Percentiles rank a stretch among this genome's conserved stretches.
These are phyloP conservation scores for Lactarius sp. DNA, from an alignment of 768 basidiomycete species.

Conservation along the genomic window DNA sequence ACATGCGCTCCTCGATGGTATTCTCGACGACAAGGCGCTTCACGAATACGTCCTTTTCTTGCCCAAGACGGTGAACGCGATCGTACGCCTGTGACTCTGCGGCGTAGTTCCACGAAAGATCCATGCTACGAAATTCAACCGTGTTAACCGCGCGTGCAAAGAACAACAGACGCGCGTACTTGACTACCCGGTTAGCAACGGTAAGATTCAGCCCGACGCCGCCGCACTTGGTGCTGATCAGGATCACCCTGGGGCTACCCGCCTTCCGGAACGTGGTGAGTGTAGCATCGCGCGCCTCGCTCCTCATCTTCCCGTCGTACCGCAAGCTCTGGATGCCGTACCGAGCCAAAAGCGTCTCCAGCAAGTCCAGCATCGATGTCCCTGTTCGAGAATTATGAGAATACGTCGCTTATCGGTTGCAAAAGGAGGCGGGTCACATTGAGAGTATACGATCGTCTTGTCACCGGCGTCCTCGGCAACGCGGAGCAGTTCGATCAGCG, in stretches of 20 bases:
- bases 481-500: conserved; percentile 50
- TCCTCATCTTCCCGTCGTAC: conserved; percentile 68
- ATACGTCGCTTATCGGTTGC: background rate
- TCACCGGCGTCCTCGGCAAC: conserved; percentile 57
- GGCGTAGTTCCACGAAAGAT: conserved; percentile 71
- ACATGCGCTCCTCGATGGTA: conserved; percentile 75
- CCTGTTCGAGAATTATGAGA: conserved; percentile 37
- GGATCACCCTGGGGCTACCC: conserved; percentile 56
- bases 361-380: conserved; percentile 67
- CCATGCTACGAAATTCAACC: conserved; percentile 43
- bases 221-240: conserved; percentile 65
- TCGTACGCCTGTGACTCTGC: conserved; percentile 60
- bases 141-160: background rate
- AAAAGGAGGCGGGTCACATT: conserved; percentile 40
- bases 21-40: conserved; percentile 62
- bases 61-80: conserved; percentile 65
- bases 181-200: conserved; percentile 63
- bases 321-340: conserved; percentile 54
- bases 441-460: conserved; percentile 67
- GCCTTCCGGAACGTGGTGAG: conserved; percentile 49
- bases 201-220: conserved; percentile 67
- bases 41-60: conserved; percentile 62
- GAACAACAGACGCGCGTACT: conserved; percentile 38
- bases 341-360: conserved; percentile 55
- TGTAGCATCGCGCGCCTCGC: conserved; percentile 44